Base-by-base conservation (phyloP, 208 protist genomes). In the Wallacemonas sp. region DNA sequence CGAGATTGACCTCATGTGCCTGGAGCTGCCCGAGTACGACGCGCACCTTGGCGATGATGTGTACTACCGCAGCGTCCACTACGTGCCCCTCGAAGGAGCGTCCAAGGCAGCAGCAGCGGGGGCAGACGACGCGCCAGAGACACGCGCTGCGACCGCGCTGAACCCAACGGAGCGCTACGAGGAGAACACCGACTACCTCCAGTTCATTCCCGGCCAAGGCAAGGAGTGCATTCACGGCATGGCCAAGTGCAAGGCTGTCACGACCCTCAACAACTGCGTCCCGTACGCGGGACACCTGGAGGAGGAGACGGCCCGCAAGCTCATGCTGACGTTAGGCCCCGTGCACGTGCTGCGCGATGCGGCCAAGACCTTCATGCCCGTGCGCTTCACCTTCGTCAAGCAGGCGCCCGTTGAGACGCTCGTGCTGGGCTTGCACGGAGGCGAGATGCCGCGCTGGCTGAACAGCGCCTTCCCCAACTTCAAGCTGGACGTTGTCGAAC, bases 21-120 rank as follows among this genome's bases (percentile, higher is more conserved):
- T 96, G 61, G 83, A 96, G 73, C 70, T 96, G 27, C 75, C 81
- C 48, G 87, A 96, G 72, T 96, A 88, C 72, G 83, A 92, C 57
- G 44, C 85, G 19, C 16, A 32, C 32, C 60, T 79, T 29, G 74
- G 76, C 1, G 81, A 92, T 72, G 90, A 96, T 70, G 78, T 92
- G 29, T 85, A 87, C 62, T 96, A 88, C 65, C 87, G 90, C 56
- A 96, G 90, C 64, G 75, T 96, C 58, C 87, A 94, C 70, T 96
- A 96, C 74, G 55, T 93, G 6, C 65, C 71, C 16, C 19, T 19
- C 4, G 49, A 48, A 36, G 48, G 17, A 11, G 32, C 49, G 24
- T 11, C 27, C 12, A n/a, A 29, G 14, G 16, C 19, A 1, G 38
- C 8, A 57, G 14, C 34, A 48, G 44, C 0, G 52, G 52, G 26